Percentiles rank a stretch among this genome's conserved stretches.
These are phyloP conservation scores for Aspergillus sp. DNA, from an alignment of 2,329 filamentous ascomycete genomes.

Conservation along the genomic window DNA sequence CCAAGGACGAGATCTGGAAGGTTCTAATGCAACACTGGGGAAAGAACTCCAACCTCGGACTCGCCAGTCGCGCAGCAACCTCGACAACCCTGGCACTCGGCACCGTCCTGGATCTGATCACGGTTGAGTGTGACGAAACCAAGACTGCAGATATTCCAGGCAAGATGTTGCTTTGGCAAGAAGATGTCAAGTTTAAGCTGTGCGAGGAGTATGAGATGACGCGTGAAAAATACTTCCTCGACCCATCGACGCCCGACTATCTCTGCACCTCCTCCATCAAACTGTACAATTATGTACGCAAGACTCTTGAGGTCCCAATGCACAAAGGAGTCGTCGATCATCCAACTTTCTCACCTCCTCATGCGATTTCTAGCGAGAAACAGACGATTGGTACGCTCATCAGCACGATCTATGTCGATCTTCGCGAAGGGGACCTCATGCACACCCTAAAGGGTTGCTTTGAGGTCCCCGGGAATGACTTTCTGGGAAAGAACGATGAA, in stretches of 20 bases:
- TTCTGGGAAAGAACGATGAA: not conserved
- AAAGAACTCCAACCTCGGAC: slow-evolving; percentile 12
- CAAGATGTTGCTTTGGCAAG: slow-evolving; percentile 11
- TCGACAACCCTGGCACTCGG: slow-evolving; percentile 9
- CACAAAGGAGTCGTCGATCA: slow-evolving; percentile 36
- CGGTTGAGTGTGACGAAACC: not conserved
- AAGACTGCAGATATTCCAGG: not conserved
- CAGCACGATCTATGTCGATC: slow-evolving; percentile 27
- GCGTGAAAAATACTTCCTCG: slow-evolving; percentile 19
- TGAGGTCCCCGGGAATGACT: not conserved
- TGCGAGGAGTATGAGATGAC: slow-evolving; percentile 13
- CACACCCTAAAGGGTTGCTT: not conserved
- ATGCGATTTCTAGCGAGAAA: slow-evolving; percentile 4
- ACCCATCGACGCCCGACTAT: slow-evolving; percentile 18
- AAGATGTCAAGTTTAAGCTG: not conserved
- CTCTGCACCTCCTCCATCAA: slow-evolving; percentile 34
- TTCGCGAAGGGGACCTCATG: slow-evolving; percentile 21
- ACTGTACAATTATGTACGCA: slow-evolving; percentile 41
- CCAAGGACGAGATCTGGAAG: slow-evolving; percentile 11
- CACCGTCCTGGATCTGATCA: slow-evolving; percentile 7
- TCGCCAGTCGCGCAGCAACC: slow-evolving; percentile 13
- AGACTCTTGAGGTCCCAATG: slow-evolving; percentile 35
- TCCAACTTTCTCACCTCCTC: slow-evolving; percentile 19
- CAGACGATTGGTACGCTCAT: slow-evolving; percentile 28
- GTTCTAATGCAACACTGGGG: slow-evolving; percentile 22